Evolutionary conservation across 1,139 yeast species (phyloP), one percentile per base, ranked within the genome.

Genomic region (Candida mesenterica): DNA sequence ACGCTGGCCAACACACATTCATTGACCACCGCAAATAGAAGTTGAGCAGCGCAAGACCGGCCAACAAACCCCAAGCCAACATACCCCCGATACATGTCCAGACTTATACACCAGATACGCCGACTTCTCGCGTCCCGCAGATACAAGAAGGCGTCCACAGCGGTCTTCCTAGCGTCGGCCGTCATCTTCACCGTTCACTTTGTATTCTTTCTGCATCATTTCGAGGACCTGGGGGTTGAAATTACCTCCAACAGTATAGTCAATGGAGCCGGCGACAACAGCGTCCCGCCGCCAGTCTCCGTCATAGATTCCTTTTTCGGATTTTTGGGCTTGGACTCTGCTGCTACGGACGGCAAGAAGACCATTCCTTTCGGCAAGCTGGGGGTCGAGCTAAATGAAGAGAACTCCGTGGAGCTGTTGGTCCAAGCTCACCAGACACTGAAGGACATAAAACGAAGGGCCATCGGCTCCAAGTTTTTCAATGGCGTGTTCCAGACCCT

Each of bases 401-500:
- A 30, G 19, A 22, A 41, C 7, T 13, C 32, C 8, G 31, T 35
- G 6, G 45, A 43, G 24, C 19, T 31, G 24, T 24, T 28, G 15
- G 25, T 37, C 5, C 13, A 17, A 15, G 23, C 20, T 4, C 32
- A 20, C 13, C 30, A 20, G 10, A 17, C 40, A 5, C 30, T 33
- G 20, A 32, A 32, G 26, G 41, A 38, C 22, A 28, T 26, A 3
- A 29, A 35, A 19, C 28, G 48, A 22, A 38, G 34, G 27, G 32
- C 32, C 17, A 36, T 42, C 9, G 44, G 37, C 6, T 37, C 42
- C 40, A 46, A 47, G 15, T 72, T 65, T 44, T 66, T 59, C 44
- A 55, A 56, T 20, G 39, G 43, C 3, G 62, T 73, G 6, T 71
- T 74, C 44, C 54, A 58, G 5, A 55, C 59, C 3, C 48, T 73